Base-by-base conservation (phyloP, 371 early-diverging fungal genomes). In the Batkoa obscura region DNA sequence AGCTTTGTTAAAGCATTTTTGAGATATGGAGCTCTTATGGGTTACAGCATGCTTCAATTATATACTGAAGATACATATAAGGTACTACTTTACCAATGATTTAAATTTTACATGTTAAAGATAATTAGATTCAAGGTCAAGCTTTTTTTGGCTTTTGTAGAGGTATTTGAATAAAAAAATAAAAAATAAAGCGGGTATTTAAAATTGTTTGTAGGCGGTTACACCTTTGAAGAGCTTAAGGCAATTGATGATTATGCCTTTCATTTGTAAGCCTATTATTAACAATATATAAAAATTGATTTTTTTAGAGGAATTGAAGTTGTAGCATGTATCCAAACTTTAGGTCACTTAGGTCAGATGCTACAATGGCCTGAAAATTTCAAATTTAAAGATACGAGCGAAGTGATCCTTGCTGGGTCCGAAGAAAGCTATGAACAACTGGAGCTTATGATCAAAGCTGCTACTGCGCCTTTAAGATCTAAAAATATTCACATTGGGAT, bases 61-160 rank as follows among this genome's bases (percentile, higher is more conserved):
- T 90, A 90, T 63, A 89, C 90, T 0, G 90, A 90, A 58, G 90
- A 89, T 59, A 90, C 90, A 0, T 90, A 74, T 63, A 71, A 75
- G 64, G 77, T 80, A 39, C 50, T 0, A n/a, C 31, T 2, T 53
- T 17, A 43, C n/a, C 35, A 43, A 49, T 41, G 12, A 31, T n/a
- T 47, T 32, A 31, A 30, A n/a, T 9, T 43, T 4, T 15, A 34
- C 47, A 23, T 39, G 15, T 2, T 15, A 8, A 13, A 13, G 3
- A 51, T 39, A 31, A 2, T 33, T 45, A 75, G 62, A 69, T 80
- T 42, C 74, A 74, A 30, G 81, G 75, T 31, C 88, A 89, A 59
- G 87, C 88, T 6, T 80, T 86, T 42, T 89, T 89, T 64, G 90
- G 90, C 1, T 89, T 88, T 60, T 60, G 85, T 45, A 72, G 90